These are phyloP conservation scores for Vittaforma corneae DNA, from an alignment of 371 early-diverging fungal species.

Conservation along the genomic window DNA sequence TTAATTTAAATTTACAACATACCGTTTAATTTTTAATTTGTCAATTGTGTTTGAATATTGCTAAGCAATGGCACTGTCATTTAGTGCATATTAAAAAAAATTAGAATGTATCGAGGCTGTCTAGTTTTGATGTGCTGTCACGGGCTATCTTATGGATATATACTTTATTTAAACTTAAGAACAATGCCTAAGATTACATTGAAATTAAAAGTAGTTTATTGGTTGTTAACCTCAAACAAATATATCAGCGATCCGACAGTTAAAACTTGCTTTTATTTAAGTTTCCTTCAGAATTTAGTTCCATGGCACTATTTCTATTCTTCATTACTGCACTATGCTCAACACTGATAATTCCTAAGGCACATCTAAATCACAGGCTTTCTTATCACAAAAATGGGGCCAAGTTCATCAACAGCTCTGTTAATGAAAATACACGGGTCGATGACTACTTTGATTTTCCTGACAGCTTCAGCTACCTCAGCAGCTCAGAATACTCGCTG, in stretches of 20 bases:
- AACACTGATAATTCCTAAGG: constrained; percentile 14
- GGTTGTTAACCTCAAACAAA: neutral
- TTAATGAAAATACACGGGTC: neutral
- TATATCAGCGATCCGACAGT: no score
- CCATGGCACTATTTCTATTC: no score
- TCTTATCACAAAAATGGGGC: neutral
- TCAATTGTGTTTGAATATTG: neutral
- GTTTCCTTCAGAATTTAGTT: no score
- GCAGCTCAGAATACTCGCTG: neutral
- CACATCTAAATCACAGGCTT: constrained; percentile 8
- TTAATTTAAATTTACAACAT: neutral
- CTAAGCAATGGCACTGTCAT: neutral
- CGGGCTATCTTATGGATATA: neutral
- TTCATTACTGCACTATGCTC: no score
- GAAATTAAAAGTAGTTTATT: neutral
- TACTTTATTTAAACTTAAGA: neutral
- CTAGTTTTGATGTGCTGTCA: neutral
- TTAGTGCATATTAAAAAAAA: neutral
- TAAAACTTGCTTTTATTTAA: no score
- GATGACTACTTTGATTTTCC: neutral
- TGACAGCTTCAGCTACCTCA: neutral
- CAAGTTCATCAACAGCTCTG: constrained; percentile 8
- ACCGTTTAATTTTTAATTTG: constrained; percentile 2
- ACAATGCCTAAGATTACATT: neutral
- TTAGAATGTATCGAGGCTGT: neutral